phyloP scores from a whole-genome alignment of 331 rosid species.

The Arachis monticola region DNA sequence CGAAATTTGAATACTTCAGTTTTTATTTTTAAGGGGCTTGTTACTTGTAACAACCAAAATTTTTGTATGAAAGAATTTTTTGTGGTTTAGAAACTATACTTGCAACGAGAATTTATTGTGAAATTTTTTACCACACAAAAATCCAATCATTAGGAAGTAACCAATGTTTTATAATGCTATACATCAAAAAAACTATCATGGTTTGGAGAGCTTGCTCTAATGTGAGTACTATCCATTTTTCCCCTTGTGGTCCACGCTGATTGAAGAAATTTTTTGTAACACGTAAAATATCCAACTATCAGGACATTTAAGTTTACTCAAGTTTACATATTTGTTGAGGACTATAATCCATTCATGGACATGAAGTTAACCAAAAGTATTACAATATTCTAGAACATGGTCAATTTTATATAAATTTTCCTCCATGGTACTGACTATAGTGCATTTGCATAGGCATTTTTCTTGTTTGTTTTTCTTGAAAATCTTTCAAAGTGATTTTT shows the following conservation, averaged over 20 bases:
- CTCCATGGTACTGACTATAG: neutral
- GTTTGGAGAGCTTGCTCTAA: constrained; percentile 95
- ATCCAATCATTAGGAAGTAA: constrained; percentile 45
- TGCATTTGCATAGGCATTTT: constrained; percentile 7
- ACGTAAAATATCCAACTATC: neutral
- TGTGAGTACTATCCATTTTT: constrained; percentile 54
- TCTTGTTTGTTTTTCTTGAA: constrained; percentile 11
- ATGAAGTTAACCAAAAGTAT: constrained; percentile 9
- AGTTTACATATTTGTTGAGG: constrained; percentile 24
- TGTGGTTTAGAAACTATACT: no score
- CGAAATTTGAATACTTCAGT: no score
- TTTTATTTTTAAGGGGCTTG: no score
- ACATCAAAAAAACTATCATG: constrained; percentile 88
- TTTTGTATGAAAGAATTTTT: no score
- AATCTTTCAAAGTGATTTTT: constrained; percentile 27
- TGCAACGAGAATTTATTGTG: no score
- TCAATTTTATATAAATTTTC: neutral
- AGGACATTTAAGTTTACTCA: neutral
- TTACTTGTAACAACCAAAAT: no score
- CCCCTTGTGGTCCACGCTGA: constrained; percentile 11
- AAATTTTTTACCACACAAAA: no score
- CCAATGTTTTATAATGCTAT: constrained; percentile 80
- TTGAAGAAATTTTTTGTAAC: constrained; percentile 24
- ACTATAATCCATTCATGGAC: constrained; percentile 21
- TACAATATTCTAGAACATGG: constrained; percentile 16